Conservation (phyloP, 2,329 filamentous ascomycete species). For the Hypoxylon sp. region DNA sequence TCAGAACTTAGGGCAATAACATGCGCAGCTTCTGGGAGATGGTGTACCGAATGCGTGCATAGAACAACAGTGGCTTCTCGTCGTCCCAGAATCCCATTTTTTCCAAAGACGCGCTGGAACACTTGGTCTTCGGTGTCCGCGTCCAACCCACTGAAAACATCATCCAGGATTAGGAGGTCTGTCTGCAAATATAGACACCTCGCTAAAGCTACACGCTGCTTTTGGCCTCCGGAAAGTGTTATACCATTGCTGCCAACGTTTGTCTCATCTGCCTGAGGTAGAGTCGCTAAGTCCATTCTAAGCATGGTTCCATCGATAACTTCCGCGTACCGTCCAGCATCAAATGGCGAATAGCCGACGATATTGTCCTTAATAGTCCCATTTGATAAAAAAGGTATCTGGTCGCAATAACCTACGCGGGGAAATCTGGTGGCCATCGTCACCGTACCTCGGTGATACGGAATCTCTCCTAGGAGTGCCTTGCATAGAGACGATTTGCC, state of each 20-base stretch:
- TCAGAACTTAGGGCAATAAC: constrained; percentile 60
- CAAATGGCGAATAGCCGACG: constrained; percentile 46
- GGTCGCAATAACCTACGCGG: constrained; percentile 56
- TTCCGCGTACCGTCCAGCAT: constrained; percentile 47
- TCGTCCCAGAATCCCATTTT: constrained; percentile 45
- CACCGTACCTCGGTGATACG: constrained; percentile 47
- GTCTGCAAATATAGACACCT: constrained; percentile 51
- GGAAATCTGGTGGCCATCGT: constrained; percentile 35
- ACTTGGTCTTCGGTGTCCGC: constrained; percentile 52
- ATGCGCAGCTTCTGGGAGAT: constrained; percentile 58
- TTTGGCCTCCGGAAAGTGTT: constrained; percentile 62
- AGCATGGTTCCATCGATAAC: constrained; percentile 49
- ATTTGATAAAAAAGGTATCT: constrained; percentile 54
- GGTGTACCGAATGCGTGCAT: constrained; percentile 56
- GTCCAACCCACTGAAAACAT: constrained; percentile 55
- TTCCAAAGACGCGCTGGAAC: constrained; percentile 50
- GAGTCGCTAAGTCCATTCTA: constrained; percentile 49
- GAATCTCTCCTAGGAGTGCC: constrained; percentile 55
- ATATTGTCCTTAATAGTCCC: constrained; percentile 51
- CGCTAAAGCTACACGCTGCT: constrained; percentile 56
- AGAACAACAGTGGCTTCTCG: constrained; percentile 50
- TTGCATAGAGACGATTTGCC: constrained; percentile 61
- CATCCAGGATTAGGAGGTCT: constrained; percentile 53
- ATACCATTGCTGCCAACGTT: constrained; percentile 60
- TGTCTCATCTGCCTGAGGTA: constrained; percentile 55